Percentiles rank a stretch among this genome's conserved stretches.
phyloP scores from a whole-genome alignment of 2,329 filamentous ascomycete species.

The Plenodomus biglobosus region DNA sequence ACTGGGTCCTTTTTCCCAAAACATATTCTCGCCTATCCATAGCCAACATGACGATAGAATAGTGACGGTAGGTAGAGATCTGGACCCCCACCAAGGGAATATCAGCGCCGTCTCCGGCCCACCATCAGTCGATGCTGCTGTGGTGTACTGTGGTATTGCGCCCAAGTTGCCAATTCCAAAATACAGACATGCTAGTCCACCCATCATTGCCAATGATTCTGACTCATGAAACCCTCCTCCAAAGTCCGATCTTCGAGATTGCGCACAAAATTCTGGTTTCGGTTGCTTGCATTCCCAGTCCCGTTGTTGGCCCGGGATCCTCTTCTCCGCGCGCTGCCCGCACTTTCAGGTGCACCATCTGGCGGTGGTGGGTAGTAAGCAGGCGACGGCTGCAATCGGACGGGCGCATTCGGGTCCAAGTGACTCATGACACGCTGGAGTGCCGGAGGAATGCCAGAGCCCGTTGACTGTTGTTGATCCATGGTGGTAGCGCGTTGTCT shows the following conservation, averaged over 20 bases:
- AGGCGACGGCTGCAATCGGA: slow-evolving; percentile 89
- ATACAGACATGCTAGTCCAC: not conserved
- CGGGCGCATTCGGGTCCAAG: slow-evolving; percentile 90
- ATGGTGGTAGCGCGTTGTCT: slow-evolving; percentile 93
- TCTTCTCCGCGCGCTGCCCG: slow-evolving; percentile 68
- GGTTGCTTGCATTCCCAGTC: slow-evolving; percentile 33
- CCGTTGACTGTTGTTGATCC: slow-evolving; percentile 89
- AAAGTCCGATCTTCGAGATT: slow-evolving; percentile 92
- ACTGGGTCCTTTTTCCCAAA: too few species aligned
- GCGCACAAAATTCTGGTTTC: slow-evolving; percentile 86
- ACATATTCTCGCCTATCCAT: not conserved
- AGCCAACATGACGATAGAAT: slow-evolving; percentile 11
- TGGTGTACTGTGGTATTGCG: not conserved
- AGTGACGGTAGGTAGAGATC: too few species aligned
- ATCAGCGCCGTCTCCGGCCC: not conserved
- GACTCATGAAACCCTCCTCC: slow-evolving; percentile 83
- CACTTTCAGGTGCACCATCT: slow-evolving; percentile 72
- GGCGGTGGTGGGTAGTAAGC: slow-evolving; percentile 95
- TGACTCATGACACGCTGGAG: slow-evolving; percentile 96
- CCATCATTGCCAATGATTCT: slow-evolving; percentile 66
- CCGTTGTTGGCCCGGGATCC: slow-evolving; percentile 67
- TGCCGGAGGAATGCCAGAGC: slow-evolving; percentile 86
- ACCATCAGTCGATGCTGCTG: not conserved
- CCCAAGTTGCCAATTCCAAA: not conserved
- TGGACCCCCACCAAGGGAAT: not conserved